Conservation (phyloP, 495 filamentous ascomycete species). For the Cenococcum geophilum region DNA sequence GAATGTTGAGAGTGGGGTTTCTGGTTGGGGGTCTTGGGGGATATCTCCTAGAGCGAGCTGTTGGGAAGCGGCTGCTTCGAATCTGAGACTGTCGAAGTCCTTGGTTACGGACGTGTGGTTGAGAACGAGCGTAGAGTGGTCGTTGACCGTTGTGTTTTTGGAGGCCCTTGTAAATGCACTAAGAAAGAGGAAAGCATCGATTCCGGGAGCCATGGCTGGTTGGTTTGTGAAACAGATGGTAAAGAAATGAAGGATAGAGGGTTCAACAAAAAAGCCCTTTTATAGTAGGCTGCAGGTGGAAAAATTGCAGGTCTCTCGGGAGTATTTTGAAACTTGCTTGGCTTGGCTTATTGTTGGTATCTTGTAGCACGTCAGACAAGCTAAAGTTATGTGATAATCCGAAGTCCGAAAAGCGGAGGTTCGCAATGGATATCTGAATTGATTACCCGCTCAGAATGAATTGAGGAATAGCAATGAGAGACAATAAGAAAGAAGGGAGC, state of each 20-base stretch:
- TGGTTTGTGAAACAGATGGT: not conserved
- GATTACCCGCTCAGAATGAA: not conserved
- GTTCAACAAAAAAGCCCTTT: no score
- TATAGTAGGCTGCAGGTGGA: not conserved
- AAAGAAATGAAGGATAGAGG: no score
- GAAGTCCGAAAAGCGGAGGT: not conserved
- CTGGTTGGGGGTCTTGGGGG: not conserved
- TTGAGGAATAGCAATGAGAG: not conserved
- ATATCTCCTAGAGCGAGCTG: not conserved
- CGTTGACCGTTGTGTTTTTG: not conserved
- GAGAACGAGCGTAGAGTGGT: slow-evolving; percentile 4
- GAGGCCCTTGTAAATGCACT: not conserved
- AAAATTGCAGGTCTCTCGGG: not conserved
- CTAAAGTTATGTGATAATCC: not conserved
- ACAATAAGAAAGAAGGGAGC: not conserved
- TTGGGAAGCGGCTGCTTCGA: slow-evolving; percentile 19
- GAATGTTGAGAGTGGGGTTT: slow-evolving; percentile 27
- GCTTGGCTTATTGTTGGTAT: not conserved
- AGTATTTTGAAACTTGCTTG: not conserved
- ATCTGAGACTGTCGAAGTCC: slow-evolving; percentile 24
- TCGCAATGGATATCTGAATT: not conserved
- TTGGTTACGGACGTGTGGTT: slow-evolving; percentile 15
- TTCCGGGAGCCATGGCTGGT: not conserved
- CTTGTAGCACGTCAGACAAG: not conserved
- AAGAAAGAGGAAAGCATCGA: not conserved